Evolutionary conservation across 208 protist species (phyloP).

Genomic region (Crithidia sp.): DNA sequence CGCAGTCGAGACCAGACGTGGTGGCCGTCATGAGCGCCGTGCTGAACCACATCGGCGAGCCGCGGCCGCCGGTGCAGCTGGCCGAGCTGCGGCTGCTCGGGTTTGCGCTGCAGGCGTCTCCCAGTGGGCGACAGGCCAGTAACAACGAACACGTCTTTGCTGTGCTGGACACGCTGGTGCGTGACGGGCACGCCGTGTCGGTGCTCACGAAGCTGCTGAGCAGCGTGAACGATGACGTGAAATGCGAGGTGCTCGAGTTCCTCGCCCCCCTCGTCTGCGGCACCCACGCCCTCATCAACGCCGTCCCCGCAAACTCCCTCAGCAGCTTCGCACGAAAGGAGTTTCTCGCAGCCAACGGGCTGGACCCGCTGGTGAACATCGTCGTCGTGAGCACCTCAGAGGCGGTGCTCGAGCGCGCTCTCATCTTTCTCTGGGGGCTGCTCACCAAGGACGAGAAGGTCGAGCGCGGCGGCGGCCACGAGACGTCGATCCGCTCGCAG

Average conservation of each 20-base stretch:
- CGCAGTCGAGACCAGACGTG: slow-evolving; percentile 43
- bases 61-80: slow-evolving; percentile 79
- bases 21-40: slow-evolving; percentile 59
- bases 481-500: slow-evolving; percentile 56
- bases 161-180: slow-evolving; percentile 57
- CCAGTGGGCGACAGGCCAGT: slow-evolving; percentile 18
- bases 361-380: slow-evolving; percentile 90
- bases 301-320: slow-evolving; percentile 28
- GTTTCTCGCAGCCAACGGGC: slow-evolving; percentile 70
- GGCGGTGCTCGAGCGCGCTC: slow-evolving; percentile 86
- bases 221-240: slow-evolving; percentile 93
- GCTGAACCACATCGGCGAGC: slow-evolving; percentile 65
- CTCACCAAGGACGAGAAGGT: slow-evolving; percentile 69
- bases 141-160: slow-evolving; percentile 43
- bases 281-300: slow-evolving; percentile 40
- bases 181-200: slow-evolving; percentile 49
- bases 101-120: slow-evolving; percentile 60
- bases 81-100: slow-evolving; percentile 73
- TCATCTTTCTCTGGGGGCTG: slow-evolving; percentile 90
- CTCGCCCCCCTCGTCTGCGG: slow-evolving; percentile 73
- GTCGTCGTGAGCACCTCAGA: slow-evolving; percentile 86
- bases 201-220: slow-evolving; percentile 73
- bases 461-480: slow-evolving; percentile 48
- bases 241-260: slow-evolving; percentile 84
- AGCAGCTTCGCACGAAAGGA: slow-evolving; percentile 45